A percentile compares a stretch with the other conserved stretches of the same genome.
Evolutionary conservation across 805 yeast genomes (phyloP).

Genomic region (Candida golubevii): DNA sequence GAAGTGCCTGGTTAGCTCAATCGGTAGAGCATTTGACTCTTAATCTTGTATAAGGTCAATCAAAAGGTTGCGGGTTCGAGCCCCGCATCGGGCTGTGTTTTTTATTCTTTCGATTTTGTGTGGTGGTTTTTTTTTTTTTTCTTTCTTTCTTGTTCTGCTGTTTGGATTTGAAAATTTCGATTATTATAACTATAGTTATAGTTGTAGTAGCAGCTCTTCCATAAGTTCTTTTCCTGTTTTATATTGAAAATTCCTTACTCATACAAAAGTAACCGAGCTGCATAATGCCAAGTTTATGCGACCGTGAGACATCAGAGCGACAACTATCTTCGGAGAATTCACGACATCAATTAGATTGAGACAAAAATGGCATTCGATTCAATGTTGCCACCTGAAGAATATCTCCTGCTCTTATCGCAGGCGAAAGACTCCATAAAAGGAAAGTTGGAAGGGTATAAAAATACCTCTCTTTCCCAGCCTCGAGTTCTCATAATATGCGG

Average conservation of each 20-base stretch:
- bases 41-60: conserved; percentile 22
- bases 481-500: conserved; percentile 84
- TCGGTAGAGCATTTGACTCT: conserved; percentile 35
- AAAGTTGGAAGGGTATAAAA: conserved; percentile 10
- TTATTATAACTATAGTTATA: no score
- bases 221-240: no score
- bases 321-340: no score
- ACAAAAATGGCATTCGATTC: conserved; percentile 5
- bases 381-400: conserved; percentile 16
- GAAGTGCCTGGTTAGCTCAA: conserved; percentile 29
- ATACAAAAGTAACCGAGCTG: no score
- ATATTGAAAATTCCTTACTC: no score
- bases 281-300: no score
- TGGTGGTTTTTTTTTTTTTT: conserved; percentile 10
- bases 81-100: conserved; percentile 29
- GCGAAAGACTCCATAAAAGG: conserved; percentile 18
- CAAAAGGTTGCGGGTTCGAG: conserved; percentile 35
- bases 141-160: no score
- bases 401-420: conserved; percentile 17
- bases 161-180: no score
- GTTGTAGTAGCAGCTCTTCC: no score
- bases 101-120: no score
- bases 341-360: no score
- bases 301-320: no score
- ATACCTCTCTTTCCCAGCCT: conserved; percentile 37